These are phyloP conservation scores for Rehmannia glutinosa DNA, from an alignment of 257 asterid species.

Conservation along the genomic window DNA sequence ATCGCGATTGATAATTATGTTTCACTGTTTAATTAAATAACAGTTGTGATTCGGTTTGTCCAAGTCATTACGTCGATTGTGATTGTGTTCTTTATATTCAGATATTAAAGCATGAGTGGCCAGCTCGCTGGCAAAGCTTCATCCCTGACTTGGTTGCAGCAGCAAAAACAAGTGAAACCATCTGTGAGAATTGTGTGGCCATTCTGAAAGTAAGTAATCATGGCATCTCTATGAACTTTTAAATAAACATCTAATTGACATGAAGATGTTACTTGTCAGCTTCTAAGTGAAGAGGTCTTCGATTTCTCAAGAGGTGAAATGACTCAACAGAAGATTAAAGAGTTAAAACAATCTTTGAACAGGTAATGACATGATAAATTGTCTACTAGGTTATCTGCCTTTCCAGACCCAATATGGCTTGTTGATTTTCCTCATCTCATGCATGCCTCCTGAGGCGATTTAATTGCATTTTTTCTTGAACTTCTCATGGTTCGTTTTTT, in stretches of 20 bases:
- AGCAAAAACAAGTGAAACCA: constrained; percentile 91
- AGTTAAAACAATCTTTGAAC: constrained; percentile 87
- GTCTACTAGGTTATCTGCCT: neutral
- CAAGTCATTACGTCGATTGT: neutral
- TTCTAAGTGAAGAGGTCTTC: constrained; percentile 95
- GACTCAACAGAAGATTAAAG: constrained; percentile 98
- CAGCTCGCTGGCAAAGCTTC: constrained; percentile 88
- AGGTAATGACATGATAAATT: constrained; percentile 41
- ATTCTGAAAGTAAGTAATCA: constrained; percentile 65
- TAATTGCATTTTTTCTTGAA: neutral
- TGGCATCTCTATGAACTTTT: neutral
- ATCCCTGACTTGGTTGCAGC: constrained; percentile 98
- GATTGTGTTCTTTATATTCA: constrained; percentile 24
- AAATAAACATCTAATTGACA: constrained; percentile 20
- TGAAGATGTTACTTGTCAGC: constrained; percentile 45
- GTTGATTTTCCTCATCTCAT: neutral
- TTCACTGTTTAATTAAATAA: neutral
- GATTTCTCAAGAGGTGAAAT: constrained; percentile 99
- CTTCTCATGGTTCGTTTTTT: no score
- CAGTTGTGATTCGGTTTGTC: neutral
- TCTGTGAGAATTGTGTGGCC: constrained; percentile 98
- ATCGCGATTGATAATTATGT: neutral
- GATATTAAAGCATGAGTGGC: constrained; percentile 99
- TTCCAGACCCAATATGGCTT: constrained; percentile 1
- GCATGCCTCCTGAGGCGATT: neutral